Conservation (phyloP, 768 basidiomycete species). For the Mycena metata region DNA sequence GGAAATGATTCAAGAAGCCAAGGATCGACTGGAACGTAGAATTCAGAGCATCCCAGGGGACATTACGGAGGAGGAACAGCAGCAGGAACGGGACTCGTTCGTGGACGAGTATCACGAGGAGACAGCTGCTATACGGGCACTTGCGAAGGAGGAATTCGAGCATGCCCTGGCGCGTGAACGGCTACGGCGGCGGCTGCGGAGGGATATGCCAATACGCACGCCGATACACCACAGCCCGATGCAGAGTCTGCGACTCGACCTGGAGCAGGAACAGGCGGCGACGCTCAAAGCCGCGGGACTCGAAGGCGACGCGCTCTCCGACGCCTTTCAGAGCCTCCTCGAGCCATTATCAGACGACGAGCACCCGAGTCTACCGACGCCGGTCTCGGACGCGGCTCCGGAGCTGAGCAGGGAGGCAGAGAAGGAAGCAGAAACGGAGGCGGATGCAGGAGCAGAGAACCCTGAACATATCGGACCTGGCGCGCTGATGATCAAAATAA, state of each 20-base stretch:
- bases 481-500: conserved; percentile 33
- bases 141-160: conserved; percentile 37
- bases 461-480: conserved; percentile 2
- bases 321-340: conserved; percentile 35
- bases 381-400: not conserved
- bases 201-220: conserved; percentile 20
- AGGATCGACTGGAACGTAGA: conserved; percentile 32
- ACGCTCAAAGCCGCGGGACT: conserved; percentile 28
- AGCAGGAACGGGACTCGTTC: conserved; percentile 4
- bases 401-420: conserved; percentile 12
- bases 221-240: conserved; percentile 10
- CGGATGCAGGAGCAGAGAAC: not conserved
- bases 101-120: conserved; percentile 24
- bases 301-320: conserved; percentile 6
- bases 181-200: conserved; percentile 17
- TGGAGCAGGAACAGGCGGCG: conserved; percentile 36
- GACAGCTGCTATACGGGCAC: conserved; percentile 15
- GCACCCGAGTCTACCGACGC: conserved; percentile 6
- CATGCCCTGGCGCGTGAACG: conserved; percentile 30
- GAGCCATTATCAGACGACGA: conserved; percentile 21
- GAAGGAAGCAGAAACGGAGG: not conserved
- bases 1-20: conserved; percentile 34
- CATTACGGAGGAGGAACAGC: conserved; percentile 20
- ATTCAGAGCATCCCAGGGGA: conserved; percentile 27
- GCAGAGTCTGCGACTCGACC: conserved; percentile 31